Base-by-base conservation (phyloP, 257 asterid genomes). In the Echium plantagineum region DNA sequence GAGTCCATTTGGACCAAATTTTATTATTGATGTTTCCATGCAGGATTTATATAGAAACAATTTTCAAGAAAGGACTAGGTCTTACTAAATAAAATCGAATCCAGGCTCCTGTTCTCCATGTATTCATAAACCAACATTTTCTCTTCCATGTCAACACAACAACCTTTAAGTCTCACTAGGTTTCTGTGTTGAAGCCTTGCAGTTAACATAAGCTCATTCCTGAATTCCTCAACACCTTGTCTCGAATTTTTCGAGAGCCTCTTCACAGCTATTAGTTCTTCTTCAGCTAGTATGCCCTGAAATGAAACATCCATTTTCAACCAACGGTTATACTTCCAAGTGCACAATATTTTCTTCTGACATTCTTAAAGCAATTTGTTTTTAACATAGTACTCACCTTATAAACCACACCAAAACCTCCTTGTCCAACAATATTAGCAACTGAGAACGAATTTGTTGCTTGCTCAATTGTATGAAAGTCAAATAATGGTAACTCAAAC, bases 361-460 rank as follows among this genome's bases (percentile, higher is more conserved):
- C 4, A 32, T 32, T 32, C 1, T 32, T 32, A 9, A 5, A 5
- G 1, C 9, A 32, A 32, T 32, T 32, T 32, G 9, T 32, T 3
- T 32, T 32, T 2, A 1, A 4, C 42, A 32, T 32, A 32, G 42
- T 32, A 32, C 21, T n/a, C 59, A 89, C 96, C 95, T 80, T 89
- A 74, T 89, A 89, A 66, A 89, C 97, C 57, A 61, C 62, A 52
- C 97, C 97, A 63, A 85, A 89, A 21, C 97, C 95, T n/a, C 97
- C 97, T 72, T 83, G 83, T 7, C 97, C 97, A 4, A 89, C 77
- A 77, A 78, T 89, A 31, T 89, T 85, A 9, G 42, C 71, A 42
- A 75, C 83, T 1, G 83, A 77, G 49, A 90, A 90, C 24, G 80
- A 70, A 17, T 80, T 60, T 0, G 98, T 90, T 31, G 95, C 90